phyloP scores from a whole-genome alignment of 2,329 filamentous ascomycete species.

The Monilinia fructigena region DNA sequence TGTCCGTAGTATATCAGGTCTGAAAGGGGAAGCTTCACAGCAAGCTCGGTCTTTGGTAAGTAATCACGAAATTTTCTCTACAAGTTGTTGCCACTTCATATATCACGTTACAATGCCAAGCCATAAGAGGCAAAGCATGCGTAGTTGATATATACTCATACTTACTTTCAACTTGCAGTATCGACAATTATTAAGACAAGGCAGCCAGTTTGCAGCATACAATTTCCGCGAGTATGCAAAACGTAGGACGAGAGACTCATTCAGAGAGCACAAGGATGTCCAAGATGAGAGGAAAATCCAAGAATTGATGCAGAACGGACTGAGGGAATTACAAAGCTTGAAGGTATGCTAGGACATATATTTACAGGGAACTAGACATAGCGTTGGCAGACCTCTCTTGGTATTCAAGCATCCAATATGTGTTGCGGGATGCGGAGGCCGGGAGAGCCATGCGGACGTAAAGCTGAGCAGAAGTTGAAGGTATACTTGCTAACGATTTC shows the following conservation, averaged over 20 bases:
- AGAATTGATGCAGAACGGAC: constrained; percentile 82
- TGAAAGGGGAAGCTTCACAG: constrained; percentile 35
- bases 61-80: not conserved
- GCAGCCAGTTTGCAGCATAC: constrained; percentile 85
- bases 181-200: constrained; percentile 84
- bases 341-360: constrained; percentile 62
- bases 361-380: not conserved
- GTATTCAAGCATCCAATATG: too few species aligned
- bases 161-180: constrained; percentile 59
- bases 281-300: constrained; percentile 75
- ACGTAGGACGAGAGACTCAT: constrained; percentile 85
- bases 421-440: not conserved
- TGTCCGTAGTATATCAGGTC: constrained; percentile 34
- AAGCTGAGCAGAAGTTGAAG: not conserved
- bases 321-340: constrained; percentile 82
- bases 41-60: constrained; percentile 41
- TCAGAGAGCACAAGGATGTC: constrained; percentile 74
- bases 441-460: constrained; percentile 4
- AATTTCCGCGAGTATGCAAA: constrained; percentile 98
- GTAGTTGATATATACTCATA: not conserved
- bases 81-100: constrained; percentile 17
- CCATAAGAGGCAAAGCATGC: not conserved
- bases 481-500: constrained; percentile 25
- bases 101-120: not conserved
- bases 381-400: not conserved